Evolutionary conservation across 345 rosid species (phyloP).

Genomic region (Pistacia vera): DNA sequence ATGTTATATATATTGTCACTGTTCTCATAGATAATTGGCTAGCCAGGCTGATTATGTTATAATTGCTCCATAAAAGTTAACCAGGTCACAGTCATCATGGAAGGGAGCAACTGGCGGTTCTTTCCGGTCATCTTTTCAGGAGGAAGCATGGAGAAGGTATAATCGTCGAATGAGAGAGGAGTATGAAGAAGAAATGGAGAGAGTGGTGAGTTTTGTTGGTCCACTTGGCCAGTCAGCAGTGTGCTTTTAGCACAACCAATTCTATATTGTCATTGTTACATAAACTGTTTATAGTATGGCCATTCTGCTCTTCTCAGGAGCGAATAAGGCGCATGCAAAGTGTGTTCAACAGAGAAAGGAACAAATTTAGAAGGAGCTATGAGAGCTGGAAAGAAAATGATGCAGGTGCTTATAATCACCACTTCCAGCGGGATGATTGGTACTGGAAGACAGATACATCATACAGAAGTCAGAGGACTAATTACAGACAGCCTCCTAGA

Average conservation of each 20-base stretch:
- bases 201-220: slow-evolving; percentile 67
- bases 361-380: slow-evolving; percentile 63
- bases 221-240: background rate
- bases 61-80: slow-evolving; percentile 45
- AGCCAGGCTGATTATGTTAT: slow-evolving; percentile 30
- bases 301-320: slow-evolving; percentile 51
- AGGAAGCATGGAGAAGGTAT: slow-evolving; percentile 90
- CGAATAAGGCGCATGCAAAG: slow-evolving; percentile 97
- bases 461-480: slow-evolving; percentile 60
- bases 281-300: background rate
- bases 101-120: slow-evolving; percentile 55
- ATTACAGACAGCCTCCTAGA: slow-evolving; percentile 60
- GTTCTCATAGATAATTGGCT: background rate
- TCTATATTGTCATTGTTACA: background rate
- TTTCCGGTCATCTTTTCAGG: slow-evolving; percentile 74
- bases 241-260: background rate
- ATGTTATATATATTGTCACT: background rate
- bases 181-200: slow-evolving; percentile 95
- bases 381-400: slow-evolving; percentile 86
- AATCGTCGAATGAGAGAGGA: slow-evolving; percentile 91
- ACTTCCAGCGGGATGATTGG: slow-evolving; percentile 97
- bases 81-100: slow-evolving; percentile 60
- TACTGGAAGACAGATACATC: slow-evolving; percentile 87
- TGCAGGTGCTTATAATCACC: slow-evolving; percentile 70
- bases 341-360: slow-evolving; percentile 91